Evolutionary conservation across 2,329 filamentous ascomycete genomes (phyloP).

Genomic region (Phaeosphaeriaceae sp.): DNA sequence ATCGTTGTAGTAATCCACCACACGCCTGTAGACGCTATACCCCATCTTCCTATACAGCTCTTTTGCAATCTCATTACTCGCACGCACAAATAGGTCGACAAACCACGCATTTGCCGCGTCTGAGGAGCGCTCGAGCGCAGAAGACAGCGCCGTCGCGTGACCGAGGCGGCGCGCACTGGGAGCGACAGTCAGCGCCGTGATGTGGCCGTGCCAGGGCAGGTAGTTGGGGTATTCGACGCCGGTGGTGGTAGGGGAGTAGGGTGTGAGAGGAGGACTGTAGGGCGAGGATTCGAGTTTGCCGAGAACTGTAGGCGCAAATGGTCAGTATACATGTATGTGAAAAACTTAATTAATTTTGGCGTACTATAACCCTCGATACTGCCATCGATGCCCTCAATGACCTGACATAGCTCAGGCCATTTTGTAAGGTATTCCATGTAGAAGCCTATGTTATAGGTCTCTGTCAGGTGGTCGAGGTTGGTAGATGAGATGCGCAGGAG

Average conservation of each 20-base stretch:
- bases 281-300: slow-evolving; percentile 86
- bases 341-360: too few species aligned
- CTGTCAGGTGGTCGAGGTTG: slow-evolving; percentile 95
- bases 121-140: slow-evolving; percentile 80
- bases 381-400: slow-evolving; percentile 85
- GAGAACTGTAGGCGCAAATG: slow-evolving; percentile 70
- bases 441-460: slow-evolving; percentile 95
- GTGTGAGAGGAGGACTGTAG: slow-evolving; percentile 76
- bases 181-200: slow-evolving; percentile 92
- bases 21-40: slow-evolving; percentile 85
- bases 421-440: slow-evolving; percentile 95
- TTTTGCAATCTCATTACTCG: slow-evolving; percentile 87
- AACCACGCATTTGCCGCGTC: slow-evolving; percentile 90
- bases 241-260: slow-evolving; percentile 66
- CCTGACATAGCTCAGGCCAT: slow-evolving; percentile 94
- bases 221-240: slow-evolving; percentile 65
- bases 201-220: slow-evolving; percentile 99
- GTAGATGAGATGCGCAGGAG: slow-evolving; percentile 90
- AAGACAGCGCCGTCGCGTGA: slow-evolving; percentile 82
- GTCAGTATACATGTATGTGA: too few species aligned
- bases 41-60: slow-evolving; percentile 89
- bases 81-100: slow-evolving; percentile 91
- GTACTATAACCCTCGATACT: slow-evolving; percentile 93
- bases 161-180: slow-evolving; percentile 85
- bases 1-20: slow-evolving; percentile 92